These are phyloP conservation scores for Phytophthora sansomeana DNA, from an alignment of 352 stramenopile species.

Conservation along the genomic window DNA sequence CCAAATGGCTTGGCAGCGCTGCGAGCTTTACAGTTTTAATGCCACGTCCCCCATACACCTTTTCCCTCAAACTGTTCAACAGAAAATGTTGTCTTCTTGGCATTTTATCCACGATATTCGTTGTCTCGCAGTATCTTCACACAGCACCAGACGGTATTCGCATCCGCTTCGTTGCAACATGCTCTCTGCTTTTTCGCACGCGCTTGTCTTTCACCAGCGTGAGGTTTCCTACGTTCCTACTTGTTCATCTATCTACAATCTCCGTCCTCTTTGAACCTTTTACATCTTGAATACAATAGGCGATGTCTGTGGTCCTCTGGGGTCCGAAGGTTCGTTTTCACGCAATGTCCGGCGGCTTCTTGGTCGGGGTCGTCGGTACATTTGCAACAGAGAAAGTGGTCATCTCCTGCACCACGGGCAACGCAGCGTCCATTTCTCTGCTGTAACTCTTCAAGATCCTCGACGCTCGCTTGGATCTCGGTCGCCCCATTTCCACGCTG, in stretches of 20 bases:
- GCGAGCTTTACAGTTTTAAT: too few species aligned
- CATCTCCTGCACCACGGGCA: slow-evolving; percentile 43
- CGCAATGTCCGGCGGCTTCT: slow-evolving; percentile 21
- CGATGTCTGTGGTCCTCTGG: slow-evolving; percentile 19
- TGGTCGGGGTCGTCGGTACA: slow-evolving; percentile 14
- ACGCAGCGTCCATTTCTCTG: slow-evolving; percentile 62
- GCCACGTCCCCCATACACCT: too few species aligned
- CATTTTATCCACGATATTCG: neutral
- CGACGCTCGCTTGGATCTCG: slow-evolving; percentile 69
- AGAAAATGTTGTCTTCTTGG: neutral
- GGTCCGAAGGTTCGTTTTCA: slow-evolving; percentile 22
- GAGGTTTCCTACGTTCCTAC: slow-evolving; percentile 25
- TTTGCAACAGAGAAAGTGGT: slow-evolving; percentile 16
- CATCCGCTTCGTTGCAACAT: neutral
- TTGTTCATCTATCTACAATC: slow-evolving; percentile 25
- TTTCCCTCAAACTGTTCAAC: too few species aligned
- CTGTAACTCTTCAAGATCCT: slow-evolving; percentile 51
- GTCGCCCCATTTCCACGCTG: slow-evolving; percentile 80
- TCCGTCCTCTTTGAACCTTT: neutral
- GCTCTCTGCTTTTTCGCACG: neutral
- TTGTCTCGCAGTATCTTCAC: neutral
- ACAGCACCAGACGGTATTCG: neutral
- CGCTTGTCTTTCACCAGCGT: too few species aligned
- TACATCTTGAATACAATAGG: slow-evolving; percentile 41
- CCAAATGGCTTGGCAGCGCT: too few species aligned